Base-by-base conservation (phyloP, 2,329 filamentous ascomycete species). In the Lithohypha guttulata region DNA sequence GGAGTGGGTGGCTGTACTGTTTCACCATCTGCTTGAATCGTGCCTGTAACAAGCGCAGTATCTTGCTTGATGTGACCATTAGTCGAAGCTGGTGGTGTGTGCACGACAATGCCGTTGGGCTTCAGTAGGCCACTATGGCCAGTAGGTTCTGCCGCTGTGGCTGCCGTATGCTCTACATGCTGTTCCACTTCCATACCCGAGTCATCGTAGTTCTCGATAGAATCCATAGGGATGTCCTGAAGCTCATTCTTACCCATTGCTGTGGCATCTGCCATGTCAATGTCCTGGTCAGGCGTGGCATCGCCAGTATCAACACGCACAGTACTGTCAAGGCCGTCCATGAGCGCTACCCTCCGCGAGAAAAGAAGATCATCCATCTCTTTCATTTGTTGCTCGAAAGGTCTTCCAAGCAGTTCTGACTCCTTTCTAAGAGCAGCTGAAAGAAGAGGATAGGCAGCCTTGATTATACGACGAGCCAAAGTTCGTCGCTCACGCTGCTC, bases 391-490 rank as follows among this genome's bases (percentile, higher is more conserved):
- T 71, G 71, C 37, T 86, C 81, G 31, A 77, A 74, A 1, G 81
- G 69, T 51, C 78, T 80, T 37, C 78, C 73, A 35, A 72, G 78
- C 28, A 93, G 70, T 44, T 91, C 83, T n/a, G 83, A 79, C 58
- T 96, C 89, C 39, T 84, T 83, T 38, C 72, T 73, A 32, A 86
- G 63, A 1, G 85, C 85, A 39, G 75, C 71, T 57, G 94, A 82
- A 2, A 94, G 66, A 30, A 77, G 71, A 10, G 82, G 77, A 56
- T 93, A 84, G 21, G 93, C 72, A 1, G 79, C 76, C 57, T 85
- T 93, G 49, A 93, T 72, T 45, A 95, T 93, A 18, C 86, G 77
- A 60, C 93, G 94, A 17, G 83, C 85, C n/a, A 93, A 66, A 51
- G 81, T 82, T 53, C 84, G 82, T 45, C 82, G 77, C 50, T 93